Evolutionary conservation across 2,329 filamentous ascomycete genomes (phyloP).

Genomic region (Berkeleyomyces basicola): DNA sequence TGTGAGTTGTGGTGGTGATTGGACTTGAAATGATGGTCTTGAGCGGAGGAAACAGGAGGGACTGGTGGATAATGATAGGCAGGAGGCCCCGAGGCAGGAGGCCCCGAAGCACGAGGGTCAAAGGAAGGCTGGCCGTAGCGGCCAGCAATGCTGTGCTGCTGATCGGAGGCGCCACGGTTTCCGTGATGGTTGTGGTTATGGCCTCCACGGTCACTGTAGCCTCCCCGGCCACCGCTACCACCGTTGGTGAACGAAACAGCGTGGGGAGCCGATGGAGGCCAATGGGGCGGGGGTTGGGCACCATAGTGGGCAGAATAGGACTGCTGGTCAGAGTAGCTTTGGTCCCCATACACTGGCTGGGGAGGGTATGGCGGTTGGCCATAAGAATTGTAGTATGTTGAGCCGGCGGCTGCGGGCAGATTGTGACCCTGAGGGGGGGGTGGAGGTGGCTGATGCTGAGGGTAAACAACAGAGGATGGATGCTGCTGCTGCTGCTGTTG

Average conservation of each 20-base stretch:
- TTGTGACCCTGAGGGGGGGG: not conserved
- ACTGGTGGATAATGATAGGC: conserved; percentile 26
- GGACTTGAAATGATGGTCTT: conserved; percentile 19
- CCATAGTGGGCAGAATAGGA: conserved; percentile 23
- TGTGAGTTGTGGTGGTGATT: conserved; percentile 16
- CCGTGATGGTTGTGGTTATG: conserved; percentile 12
- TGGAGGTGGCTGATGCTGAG: conserved; percentile 6
- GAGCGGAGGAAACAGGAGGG: conserved; percentile 19
- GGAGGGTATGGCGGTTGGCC: conserved; percentile 25
- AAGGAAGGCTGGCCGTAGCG: conserved; percentile 10
- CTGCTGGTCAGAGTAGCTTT: conserved; percentile 21
- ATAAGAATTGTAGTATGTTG: conserved; percentile 11
- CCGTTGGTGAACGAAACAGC: conserved; percentile 14
- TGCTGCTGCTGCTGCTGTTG: conserved; percentile 4
- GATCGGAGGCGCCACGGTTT: conserved; percentile 7
- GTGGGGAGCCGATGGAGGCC: conserved; percentile 22
- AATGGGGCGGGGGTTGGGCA: conserved; percentile 21
- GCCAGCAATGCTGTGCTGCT: conserved; percentile 8
- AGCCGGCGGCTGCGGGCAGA: conserved; percentile 2
- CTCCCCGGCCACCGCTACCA: conserved; percentile 24
- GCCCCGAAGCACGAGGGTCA: conserved; percentile 6
- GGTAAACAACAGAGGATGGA: conserved; percentile 3
- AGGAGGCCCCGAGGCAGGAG: conserved; percentile 16
- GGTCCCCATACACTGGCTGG: conserved; percentile 28
- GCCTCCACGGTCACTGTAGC: conserved; percentile 29